A percentile compares a stretch with the other conserved stretches of the same genome.
Conservation (phyloP, 345 rosid species). For the Aquilaria sinensis region DNA sequence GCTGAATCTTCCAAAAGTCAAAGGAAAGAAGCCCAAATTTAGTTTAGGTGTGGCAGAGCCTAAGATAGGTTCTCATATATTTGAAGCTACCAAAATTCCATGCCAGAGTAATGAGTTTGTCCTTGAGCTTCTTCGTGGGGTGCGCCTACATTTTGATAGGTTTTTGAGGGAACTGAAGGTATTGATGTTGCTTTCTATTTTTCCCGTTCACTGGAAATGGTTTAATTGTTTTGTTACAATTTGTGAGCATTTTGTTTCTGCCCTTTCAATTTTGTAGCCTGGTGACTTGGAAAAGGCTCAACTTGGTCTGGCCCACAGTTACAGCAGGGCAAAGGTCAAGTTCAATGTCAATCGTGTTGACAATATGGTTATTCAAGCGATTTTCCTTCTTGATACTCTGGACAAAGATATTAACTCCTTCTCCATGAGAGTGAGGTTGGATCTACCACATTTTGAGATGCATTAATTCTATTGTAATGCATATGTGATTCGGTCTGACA, state of each 20-base stretch:
- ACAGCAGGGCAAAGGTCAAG: slow-evolving; percentile 88
- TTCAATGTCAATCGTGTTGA: slow-evolving; percentile 82
- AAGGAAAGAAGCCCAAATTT: slow-evolving; percentile 64
- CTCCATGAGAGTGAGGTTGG: slow-evolving; percentile 87
- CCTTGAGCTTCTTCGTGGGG: slow-evolving; percentile 77
- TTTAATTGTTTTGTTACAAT: too few species aligned
- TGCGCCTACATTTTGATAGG: slow-evolving; percentile 66
- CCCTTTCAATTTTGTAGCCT: slow-evolving; percentile 33
- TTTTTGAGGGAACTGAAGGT: slow-evolving; percentile 87
- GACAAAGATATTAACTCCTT: slow-evolving; percentile 80
- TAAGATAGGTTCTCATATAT: slow-evolving; percentile 70
- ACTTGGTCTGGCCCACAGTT: slow-evolving; percentile 83
- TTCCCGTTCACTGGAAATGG: not conserved
- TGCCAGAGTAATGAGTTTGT: slow-evolving; percentile 77
- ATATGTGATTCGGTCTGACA: not conserved
- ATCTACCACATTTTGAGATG: not conserved
- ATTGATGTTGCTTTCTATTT: slow-evolving; percentile 11
- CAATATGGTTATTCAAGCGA: slow-evolving; percentile 88
- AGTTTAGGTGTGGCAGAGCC: slow-evolving; percentile 74
- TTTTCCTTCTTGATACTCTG: slow-evolving; percentile 68
- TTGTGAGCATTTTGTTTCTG: not conserved
- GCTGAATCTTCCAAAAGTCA: slow-evolving; percentile 76
- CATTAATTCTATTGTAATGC: not conserved
- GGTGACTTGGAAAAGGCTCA: slow-evolving; percentile 82
- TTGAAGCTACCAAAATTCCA: slow-evolving; percentile 66